phyloP scores from a whole-genome alignment of 2,329 filamentous ascomycete species.

The Ascocoryne sarcoides region DNA sequence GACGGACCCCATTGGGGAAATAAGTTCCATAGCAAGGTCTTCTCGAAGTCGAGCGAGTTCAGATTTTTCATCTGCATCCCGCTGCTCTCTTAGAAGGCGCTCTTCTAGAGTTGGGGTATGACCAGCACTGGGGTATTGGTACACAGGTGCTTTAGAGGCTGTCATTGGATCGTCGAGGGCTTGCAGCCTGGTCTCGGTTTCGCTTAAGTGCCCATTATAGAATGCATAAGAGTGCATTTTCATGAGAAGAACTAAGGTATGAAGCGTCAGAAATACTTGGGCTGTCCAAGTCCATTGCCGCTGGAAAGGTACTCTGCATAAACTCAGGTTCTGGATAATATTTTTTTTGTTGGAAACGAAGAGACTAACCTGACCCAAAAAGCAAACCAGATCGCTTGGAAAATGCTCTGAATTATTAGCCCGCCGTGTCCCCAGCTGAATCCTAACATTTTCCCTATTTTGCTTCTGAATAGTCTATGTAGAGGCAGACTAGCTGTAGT shows the following conservation, averaged over 20 bases:
- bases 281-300: conserved; percentile 94
- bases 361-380: conserved; percentile 62
- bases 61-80: conserved; percentile 31
- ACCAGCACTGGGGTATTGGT: conserved; percentile 57
- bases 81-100: conserved; percentile 14
- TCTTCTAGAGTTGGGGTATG: conserved; percentile 18
- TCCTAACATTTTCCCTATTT: conserved; percentile 38
- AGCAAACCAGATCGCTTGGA: conserved; percentile 68
- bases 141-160: conserved; percentile 59
- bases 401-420: conserved; percentile 74
- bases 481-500: conserved; percentile 66
- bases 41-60: conserved; percentile 65
- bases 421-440: conserved; percentile 70
- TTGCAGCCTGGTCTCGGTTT: conserved; percentile 72
- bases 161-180: conserved; percentile 71
- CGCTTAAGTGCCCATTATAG: conserved; percentile 91
- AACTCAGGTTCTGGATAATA: conserved; percentile 18
- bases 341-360: background rate
- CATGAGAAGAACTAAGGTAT: conserved; percentile 89
- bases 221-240: conserved; percentile 99
- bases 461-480: conserved; percentile 55
- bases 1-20: conserved; percentile 78
- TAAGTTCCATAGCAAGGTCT: conserved; percentile 83
- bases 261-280: conserved; percentile 88
- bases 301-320: conserved; percentile 61